Evolutionary conservation across 306 rosid species (phyloP).

Genomic region (Quercus wislizeni): DNA sequence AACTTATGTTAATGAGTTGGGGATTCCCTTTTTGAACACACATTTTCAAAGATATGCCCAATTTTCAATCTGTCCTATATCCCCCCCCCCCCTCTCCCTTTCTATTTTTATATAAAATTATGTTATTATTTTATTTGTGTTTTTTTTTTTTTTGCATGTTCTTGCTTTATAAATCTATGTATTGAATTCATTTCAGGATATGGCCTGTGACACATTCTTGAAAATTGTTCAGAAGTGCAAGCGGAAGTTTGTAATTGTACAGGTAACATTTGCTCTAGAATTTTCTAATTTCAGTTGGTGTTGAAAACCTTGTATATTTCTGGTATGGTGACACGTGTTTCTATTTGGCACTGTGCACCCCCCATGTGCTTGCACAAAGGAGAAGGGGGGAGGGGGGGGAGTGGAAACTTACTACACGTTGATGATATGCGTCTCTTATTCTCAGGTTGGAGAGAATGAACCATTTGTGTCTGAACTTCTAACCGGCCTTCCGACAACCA

Average conservation of each 20-base stretch:
- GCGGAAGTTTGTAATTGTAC: constrained; percentile 89
- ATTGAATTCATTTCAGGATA: constrained; percentile 60
- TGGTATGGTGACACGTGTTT: neutral
- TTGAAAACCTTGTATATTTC: neutral
- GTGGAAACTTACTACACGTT: neutral
- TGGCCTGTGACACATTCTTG: constrained; percentile 97
- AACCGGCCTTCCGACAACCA: constrained; percentile 80
- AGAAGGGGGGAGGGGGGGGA: neutral
- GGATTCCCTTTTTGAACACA: neutral
- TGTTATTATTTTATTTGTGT: neutral
- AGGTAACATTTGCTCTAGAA: constrained; percentile 41
- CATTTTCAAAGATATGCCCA: neutral
- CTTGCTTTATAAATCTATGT: neutral
- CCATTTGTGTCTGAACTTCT: constrained; percentile 97
- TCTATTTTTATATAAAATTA: neutral
- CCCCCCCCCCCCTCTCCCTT: no score
- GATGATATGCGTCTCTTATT: constrained; percentile 14
- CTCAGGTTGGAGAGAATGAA: constrained; percentile 91
- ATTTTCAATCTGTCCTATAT: neutral
- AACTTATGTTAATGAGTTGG: neutral
- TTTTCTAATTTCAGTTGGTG: neutral
- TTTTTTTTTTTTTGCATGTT: neutral
- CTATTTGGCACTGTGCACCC: neutral
- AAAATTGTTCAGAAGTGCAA: constrained; percentile 96
- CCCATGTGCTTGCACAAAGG: neutral